Percentiles rank a stretch among this genome's conserved stretches.
Evolutionary conservation across 2,329 filamentous ascomycete genomes (phyloP).

Genomic region (Nigrospora osmanthi): DNA sequence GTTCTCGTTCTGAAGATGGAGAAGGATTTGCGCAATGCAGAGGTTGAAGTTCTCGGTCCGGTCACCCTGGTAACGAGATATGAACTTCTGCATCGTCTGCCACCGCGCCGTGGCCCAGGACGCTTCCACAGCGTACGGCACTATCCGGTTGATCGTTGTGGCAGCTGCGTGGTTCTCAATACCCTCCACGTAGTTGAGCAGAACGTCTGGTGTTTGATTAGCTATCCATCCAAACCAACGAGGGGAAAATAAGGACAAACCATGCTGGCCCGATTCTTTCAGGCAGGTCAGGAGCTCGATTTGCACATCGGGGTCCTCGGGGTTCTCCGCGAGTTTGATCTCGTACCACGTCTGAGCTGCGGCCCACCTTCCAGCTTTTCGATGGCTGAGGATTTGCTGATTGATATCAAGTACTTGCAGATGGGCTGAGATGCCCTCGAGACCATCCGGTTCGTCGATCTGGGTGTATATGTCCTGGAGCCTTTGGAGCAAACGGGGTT

Average conservation of each 20-base stretch:
- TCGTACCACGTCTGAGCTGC: slow-evolving; percentile 98
- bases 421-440: slow-evolving; percentile 88
- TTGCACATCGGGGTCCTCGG: slow-evolving; percentile 70
- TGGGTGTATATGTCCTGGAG: slow-evolving; percentile 93
- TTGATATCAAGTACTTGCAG: slow-evolving; percentile 83
- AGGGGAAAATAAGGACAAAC: slow-evolving; percentile 20
- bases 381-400: slow-evolving; percentile 86
- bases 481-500: slow-evolving; percentile 63
- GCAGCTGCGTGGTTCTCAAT: slow-evolving; percentile 47
- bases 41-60: slow-evolving; percentile 69
- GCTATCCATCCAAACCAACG: background rate
- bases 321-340: slow-evolving; percentile 73
- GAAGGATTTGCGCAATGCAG: slow-evolving; percentile 62
- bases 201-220: slow-evolving; percentile 51
- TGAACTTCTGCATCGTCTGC: slow-evolving; percentile 63
- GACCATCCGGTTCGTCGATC: slow-evolving; percentile 94
- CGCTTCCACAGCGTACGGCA: slow-evolving; percentile 83
- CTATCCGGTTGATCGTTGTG: slow-evolving; percentile 51
- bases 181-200: slow-evolving; percentile 79
- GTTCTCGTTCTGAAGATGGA: slow-evolving; percentile 48
- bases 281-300: slow-evolving; percentile 79
- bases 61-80: slow-evolving; percentile 44
- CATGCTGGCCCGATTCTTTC: slow-evolving; percentile 91
- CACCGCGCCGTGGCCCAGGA: slow-evolving; percentile 86
- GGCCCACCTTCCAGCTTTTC: slow-evolving; percentile 87